Evolutionary conservation across 352 stramenopile genomes (phyloP).

Genomic region (Globisporangium parvum): DNA sequence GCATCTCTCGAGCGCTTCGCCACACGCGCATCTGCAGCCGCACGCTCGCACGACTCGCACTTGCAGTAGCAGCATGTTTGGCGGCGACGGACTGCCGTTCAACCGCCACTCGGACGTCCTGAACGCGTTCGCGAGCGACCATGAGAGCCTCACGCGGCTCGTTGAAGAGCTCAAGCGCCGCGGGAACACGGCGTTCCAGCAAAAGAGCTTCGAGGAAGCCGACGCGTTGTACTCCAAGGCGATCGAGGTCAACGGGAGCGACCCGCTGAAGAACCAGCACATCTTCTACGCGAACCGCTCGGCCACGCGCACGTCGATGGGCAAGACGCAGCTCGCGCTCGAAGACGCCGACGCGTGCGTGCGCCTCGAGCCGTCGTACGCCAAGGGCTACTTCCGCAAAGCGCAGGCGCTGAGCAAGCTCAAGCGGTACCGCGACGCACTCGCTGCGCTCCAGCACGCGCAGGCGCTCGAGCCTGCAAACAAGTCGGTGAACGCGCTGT

Average conservation of each 20-base stretch:
- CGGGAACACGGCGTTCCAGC: conserved; percentile 82
- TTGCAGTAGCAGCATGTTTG: conserved; percentile 40
- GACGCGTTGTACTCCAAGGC: conserved; percentile 96
- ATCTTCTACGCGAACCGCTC: conserved; percentile 88
- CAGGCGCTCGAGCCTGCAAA: conserved; percentile 62
- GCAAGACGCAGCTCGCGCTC: conserved; percentile 54
- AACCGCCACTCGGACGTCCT: conserved; percentile 80
- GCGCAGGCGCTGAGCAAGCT: conserved; percentile 74
- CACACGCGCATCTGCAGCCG: not conserved
- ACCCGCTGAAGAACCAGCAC: conserved; percentile 62
- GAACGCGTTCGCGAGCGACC: conserved; percentile 41
- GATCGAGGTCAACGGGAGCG: conserved; percentile 71
- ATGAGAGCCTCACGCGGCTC: conserved; percentile 48
- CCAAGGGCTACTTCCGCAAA: conserved; percentile 83
- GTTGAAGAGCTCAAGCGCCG: conserved; percentile 86
- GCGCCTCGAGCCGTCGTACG: conserved; percentile 46
- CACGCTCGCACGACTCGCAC: not conserved
- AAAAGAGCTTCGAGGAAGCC: conserved; percentile 87
- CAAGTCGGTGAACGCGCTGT: conserved; percentile 65
- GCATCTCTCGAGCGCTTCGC: not conserved
- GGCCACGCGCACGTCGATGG: conserved; percentile 79
- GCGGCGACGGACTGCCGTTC: conserved; percentile 60
- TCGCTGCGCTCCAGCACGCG: conserved; percentile 53
- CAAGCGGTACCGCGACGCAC: conserved; percentile 58
- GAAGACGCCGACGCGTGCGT: conserved; percentile 69